These are phyloP conservation scores for Testicularia cyperi DNA, from an alignment of 1,284 basidiomycete species.

Conservation along the genomic window DNA sequence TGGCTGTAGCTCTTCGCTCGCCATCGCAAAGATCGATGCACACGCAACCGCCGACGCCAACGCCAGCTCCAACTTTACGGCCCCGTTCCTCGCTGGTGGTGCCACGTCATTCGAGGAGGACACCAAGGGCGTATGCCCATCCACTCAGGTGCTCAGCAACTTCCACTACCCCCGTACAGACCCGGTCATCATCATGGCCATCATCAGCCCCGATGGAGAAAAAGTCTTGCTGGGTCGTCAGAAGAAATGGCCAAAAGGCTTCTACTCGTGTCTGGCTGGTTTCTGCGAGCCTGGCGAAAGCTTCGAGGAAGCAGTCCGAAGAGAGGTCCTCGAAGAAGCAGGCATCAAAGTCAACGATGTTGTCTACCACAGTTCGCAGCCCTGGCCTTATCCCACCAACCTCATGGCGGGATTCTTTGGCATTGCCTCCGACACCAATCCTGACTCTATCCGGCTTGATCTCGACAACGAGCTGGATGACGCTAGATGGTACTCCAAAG, in stretches of 20 bases:
- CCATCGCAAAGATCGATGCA: constrained; percentile 31
- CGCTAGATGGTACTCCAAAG: constrained; percentile 81
- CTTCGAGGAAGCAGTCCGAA: constrained; percentile 87
- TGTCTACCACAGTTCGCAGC: constrained; percentile 80
- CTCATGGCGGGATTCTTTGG: constrained; percentile 75
- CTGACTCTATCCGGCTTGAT: constrained; percentile 75
- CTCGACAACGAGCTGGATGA: constrained; percentile 96
- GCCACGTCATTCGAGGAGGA: constrained; percentile 16
- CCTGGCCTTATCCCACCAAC: constrained; percentile 75
- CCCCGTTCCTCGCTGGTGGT: constrained; percentile 5
- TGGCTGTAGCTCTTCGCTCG: constrained; percentile 65
- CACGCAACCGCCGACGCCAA: constrained; percentile 27
- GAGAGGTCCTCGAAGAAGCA: constrained; percentile 94
- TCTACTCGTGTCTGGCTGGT: constrained; percentile 57
- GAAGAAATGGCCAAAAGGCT: constrained; percentile 66
- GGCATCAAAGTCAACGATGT: constrained; percentile 82
- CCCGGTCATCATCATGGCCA: constrained; percentile 84
- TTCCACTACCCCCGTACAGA: constrained; percentile 55
- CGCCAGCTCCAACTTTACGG: background rate
- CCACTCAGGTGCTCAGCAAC: constrained; percentile 41
- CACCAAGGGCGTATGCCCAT: constrained; percentile 26
- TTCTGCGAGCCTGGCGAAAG: constrained; percentile 62
- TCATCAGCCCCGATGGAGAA: constrained; percentile 75
- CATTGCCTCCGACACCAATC: constrained; percentile 20
- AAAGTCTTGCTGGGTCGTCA: constrained; percentile 79